phyloP scores from a whole-genome alignment of 2,329 filamentous ascomycete genomes.

The Cercospora sp. region DNA sequence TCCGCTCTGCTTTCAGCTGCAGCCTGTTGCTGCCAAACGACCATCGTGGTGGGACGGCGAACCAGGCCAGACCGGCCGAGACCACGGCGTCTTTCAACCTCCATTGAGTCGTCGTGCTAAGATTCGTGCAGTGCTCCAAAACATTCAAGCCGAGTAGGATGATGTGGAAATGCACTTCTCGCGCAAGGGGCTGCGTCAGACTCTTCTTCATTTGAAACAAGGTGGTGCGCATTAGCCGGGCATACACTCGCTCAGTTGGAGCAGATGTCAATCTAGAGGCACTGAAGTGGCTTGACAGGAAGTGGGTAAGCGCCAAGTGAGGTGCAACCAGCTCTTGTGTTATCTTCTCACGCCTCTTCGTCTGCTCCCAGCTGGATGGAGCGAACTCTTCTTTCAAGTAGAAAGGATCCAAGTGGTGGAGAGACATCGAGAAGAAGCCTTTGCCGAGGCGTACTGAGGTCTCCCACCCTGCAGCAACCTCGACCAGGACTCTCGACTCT shows the following conservation, averaged over 20 bases:
- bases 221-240: constrained; percentile 76
- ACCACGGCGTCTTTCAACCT: constrained; percentile 85
- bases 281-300: constrained; percentile 92
- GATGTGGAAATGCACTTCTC: constrained; percentile 89
- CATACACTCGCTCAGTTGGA: constrained; percentile 78
- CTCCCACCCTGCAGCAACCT: constrained; percentile 91
- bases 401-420: constrained; percentile 82
- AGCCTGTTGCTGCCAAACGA: constrained; percentile 93
- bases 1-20: constrained; percentile 89
- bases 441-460: constrained; percentile 72
- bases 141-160: constrained; percentile 80
- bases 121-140: constrained; percentile 66
- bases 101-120: constrained; percentile 69
- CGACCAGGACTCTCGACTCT: constrained; percentile 79
- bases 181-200: constrained; percentile 77
- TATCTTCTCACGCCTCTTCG: constrained; percentile 73
- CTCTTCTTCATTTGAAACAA: constrained; percentile 71
- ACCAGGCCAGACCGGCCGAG: constrained; percentile 86
- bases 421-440: constrained; percentile 75
- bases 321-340: constrained; percentile 83
- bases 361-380: constrained; percentile 75
- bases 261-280: constrained; percentile 82
- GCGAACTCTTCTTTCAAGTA: constrained; percentile 89
- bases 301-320: constrained; percentile 81
- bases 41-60: constrained; percentile 78